A percentile compares a stretch with the other conserved stretches of the same genome.
These are phyloP conservation scores for Tetrahymena thermophila DNA, from an alignment of 73 alveolate genomes.

Conservation along the genomic window DNA sequence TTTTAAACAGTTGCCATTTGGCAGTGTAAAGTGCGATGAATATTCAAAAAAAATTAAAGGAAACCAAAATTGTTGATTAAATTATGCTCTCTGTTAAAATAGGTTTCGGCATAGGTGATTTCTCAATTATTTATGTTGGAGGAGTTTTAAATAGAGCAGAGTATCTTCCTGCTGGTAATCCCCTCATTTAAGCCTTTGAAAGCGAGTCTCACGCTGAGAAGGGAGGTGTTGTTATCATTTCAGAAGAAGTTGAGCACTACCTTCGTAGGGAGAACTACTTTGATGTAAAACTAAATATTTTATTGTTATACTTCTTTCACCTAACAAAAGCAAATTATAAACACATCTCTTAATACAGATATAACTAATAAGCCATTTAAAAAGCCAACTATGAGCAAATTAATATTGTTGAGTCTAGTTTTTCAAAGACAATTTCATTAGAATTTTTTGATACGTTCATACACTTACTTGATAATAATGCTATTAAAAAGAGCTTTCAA, in stretches of 20 bases:
- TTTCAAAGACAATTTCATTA: no score
- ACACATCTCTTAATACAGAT: no score
- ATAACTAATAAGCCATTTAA: no score
- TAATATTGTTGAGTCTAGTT: background rate
- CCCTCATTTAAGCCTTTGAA: conserved; percentile 80
- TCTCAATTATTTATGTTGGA: conserved; percentile 85
- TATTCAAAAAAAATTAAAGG: conserved; percentile 71
- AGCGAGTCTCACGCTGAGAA: conserved; percentile 80
- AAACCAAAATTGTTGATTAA: conserved; percentile 68
- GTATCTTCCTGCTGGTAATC: conserved; percentile 83
- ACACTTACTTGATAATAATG: no score
- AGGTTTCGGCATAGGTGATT: conserved; percentile 92
- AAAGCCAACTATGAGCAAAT: no score
- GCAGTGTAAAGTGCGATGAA: conserved; percentile 85
- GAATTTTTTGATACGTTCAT: background rate
- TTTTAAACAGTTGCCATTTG: conserved; percentile 47
- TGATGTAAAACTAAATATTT: background rate
- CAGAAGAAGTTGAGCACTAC: conserved; percentile 66
- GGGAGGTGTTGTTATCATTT: conserved; percentile 86
- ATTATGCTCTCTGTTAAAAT: conserved; percentile 54
- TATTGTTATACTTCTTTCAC: no score
- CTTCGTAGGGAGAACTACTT: conserved; percentile 25
- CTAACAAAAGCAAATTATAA: background rate
- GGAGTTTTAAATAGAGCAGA: conserved; percentile 92
- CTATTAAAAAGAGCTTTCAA: background rate